phyloP scores from a whole-genome alignment of 2,329 filamentous ascomycete genomes.

The Neurospora sp. region DNA sequence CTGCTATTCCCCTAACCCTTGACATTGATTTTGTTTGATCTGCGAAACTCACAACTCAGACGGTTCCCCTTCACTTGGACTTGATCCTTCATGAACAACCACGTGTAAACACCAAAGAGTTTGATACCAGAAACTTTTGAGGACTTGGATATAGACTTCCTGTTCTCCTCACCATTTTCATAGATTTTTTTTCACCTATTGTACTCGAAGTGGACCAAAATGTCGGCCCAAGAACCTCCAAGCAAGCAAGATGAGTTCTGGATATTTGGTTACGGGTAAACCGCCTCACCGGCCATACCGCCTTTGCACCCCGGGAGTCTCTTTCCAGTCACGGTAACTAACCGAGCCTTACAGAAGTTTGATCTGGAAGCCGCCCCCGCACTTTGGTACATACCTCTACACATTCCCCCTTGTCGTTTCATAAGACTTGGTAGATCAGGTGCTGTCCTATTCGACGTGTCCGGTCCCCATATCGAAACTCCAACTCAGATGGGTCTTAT shows the following conservation, averaged over 20 bases:
- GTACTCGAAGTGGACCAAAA: conserved; percentile 14
- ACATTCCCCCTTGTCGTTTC: conserved; percentile 1
- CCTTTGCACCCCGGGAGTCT: neutral
- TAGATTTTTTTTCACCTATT: no score
- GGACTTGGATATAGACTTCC: neutral
- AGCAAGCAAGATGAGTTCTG: conserved; percentile 61
- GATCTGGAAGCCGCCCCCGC: conserved; percentile 96
- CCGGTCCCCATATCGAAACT: neutral
- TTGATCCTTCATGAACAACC: neutral
- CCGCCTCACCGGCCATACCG: neutral
- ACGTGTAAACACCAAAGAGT: neutral
- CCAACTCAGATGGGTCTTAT: neutral
- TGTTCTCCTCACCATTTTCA: no score
- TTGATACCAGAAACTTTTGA: neutral
- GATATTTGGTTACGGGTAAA: conserved; percentile 92
- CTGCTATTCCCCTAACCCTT: neutral
- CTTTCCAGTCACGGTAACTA: conserved; percentile 2
- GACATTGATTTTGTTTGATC: neutral
- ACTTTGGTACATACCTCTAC: conserved; percentile 60
- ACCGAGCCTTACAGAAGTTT: conserved; percentile 53
- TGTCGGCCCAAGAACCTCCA: conserved; percentile 27
- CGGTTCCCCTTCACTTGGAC: neutral
- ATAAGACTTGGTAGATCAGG: conserved; percentile 1
- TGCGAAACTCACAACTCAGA: neutral
- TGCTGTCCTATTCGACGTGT: neutral